These are phyloP conservation scores for Heliamphora exappendiculata DNA, from an alignment of 148 eudicot genomes.

Conservation along the genomic window DNA sequence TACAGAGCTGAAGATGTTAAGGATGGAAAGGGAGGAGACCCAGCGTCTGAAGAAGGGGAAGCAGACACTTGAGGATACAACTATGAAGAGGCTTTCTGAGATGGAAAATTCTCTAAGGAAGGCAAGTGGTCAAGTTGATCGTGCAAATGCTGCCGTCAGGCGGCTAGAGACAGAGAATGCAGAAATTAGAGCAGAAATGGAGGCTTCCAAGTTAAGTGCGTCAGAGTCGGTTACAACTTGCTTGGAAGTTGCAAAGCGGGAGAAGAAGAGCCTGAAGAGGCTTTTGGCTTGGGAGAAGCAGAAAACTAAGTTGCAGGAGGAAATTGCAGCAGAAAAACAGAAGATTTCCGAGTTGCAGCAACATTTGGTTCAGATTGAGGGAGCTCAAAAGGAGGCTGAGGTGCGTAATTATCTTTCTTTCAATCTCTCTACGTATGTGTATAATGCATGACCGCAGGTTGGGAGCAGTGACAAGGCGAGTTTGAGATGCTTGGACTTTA, in stretches of 20 bases:
- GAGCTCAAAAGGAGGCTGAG: slow-evolving; percentile 69
- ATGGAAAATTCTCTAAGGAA: slow-evolving; percentile 90
- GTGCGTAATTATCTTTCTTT: slow-evolving; percentile 21
- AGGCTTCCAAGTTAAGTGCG: slow-evolving; percentile 91
- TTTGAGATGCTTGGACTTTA: too few relatives aligned
- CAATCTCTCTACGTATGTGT: not conserved
- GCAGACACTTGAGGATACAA: slow-evolving; percentile 74
- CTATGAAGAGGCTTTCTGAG: slow-evolving; percentile 80
- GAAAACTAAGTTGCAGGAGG: slow-evolving; percentile 77
- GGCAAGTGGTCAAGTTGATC: slow-evolving; percentile 90
- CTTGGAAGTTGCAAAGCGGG: slow-evolving; percentile 84
- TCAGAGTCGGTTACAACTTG: slow-evolving; percentile 81
- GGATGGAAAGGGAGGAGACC: slow-evolving; percentile 93
- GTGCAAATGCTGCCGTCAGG: slow-evolving; percentile 80
- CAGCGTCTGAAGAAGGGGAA: slow-evolving; percentile 86
- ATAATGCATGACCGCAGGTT: not conserved
- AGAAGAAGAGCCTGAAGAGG: slow-evolving; percentile 81
- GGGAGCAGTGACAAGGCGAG: too few relatives aligned
- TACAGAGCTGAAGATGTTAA: slow-evolving; percentile 70
- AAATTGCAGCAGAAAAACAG: slow-evolving; percentile 68
- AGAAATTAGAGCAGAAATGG: slow-evolving; percentile 96
- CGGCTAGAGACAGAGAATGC: slow-evolving; percentile 94
- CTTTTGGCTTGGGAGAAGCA: slow-evolving; percentile 96
- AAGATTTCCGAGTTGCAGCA: slow-evolving; percentile 56
- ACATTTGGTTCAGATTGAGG: slow-evolving; percentile 51